Evolutionary conservation across 1,284 basidiomycete genomes (phyloP).

Genomic region (Naganishia liquefaciens): DNA sequence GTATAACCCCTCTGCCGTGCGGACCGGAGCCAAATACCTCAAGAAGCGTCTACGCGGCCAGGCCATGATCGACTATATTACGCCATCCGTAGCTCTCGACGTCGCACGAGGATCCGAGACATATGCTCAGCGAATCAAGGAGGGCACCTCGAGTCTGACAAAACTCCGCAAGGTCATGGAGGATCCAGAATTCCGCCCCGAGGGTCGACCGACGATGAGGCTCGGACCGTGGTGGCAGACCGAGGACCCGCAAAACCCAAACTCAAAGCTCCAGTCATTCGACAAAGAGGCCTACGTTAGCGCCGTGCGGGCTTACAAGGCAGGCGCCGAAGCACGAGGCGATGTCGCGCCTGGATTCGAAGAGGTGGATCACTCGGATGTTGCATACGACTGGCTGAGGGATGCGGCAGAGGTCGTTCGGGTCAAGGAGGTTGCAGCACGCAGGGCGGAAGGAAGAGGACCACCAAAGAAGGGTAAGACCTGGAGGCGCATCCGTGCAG

Average conservation of each 20-base stretch:
- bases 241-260: constrained; percentile 22
- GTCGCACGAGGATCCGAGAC: constrained; percentile 13
- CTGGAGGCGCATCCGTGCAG: constrained; percentile 4
- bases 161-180: constrained; percentile 27
- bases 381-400: constrained; percentile 45
- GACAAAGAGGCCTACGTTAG: constrained; percentile 30
- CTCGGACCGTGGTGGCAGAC: constrained; percentile 30
- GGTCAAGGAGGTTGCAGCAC: constrained; percentile 40
- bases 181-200: constrained; percentile 31
- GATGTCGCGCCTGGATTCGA: constrained; percentile 36
- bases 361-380: constrained; percentile 39
- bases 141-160: constrained; percentile 19
- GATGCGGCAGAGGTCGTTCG: constrained; percentile 42
- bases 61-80: constrained; percentile 76
- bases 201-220: constrained; percentile 29
- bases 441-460: constrained; percentile 43
- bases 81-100: constrained; percentile 41
- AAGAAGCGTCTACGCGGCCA: constrained; percentile 72
- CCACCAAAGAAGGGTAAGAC: constrained; percentile 53
- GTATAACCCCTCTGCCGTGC: constrained; percentile 72
- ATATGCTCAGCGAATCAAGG: constrained; percentile 20
- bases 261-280: constrained; percentile 19
- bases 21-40: constrained; percentile 83
- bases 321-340: constrained; percentile 37
- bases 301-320: constrained; percentile 29